Evolutionary conservation across 768 basidiomycete genomes (phyloP).

Genomic region (Suillus cothurnatus): DNA sequence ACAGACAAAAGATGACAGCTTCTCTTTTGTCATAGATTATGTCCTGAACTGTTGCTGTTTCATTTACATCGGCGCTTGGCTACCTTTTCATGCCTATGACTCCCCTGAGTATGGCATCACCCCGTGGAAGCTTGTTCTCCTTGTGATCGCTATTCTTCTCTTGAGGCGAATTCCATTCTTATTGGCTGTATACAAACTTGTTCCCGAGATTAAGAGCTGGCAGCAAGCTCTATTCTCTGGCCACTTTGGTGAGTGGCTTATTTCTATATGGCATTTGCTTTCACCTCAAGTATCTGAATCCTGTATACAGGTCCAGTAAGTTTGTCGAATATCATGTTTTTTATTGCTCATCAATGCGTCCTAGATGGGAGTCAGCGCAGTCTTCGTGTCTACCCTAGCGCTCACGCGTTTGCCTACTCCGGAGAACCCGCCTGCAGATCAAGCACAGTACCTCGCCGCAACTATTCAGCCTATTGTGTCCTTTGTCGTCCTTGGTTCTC

Average conservation of each 20-base stretch:
- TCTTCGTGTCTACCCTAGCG: constrained; percentile 85
- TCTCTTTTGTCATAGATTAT: constrained; percentile 89
- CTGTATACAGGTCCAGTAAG: constrained; percentile 52
- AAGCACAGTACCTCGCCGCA: constrained; percentile 71
- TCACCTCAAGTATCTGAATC: not conserved
- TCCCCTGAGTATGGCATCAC: constrained; percentile 57
- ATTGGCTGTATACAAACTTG: constrained; percentile 74
- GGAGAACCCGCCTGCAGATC: constrained; percentile 58
- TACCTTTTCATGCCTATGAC: constrained; percentile 65
- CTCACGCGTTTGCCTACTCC: constrained; percentile 60
- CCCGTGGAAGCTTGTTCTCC: constrained; percentile 69
- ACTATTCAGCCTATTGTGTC: constrained; percentile 81
- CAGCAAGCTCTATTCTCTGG: constrained; percentile 88
- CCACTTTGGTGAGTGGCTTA: constrained; percentile 69
- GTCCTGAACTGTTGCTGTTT: constrained; percentile 81
- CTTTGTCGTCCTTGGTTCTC: constrained; percentile 86
- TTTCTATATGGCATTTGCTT: not conserved
- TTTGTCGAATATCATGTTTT: constrained; percentile 7
- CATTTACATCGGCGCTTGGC: constrained; percentile 87
- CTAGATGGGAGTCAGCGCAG: constrained; percentile 89
- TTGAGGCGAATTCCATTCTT: constrained; percentile 83
- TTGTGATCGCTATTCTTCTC: constrained; percentile 68
- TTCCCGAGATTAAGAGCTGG: constrained; percentile 87
- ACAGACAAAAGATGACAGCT: constrained; percentile 81
- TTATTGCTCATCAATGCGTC: not conserved